Conservation (phyloP, 331 rosid species). For the Rhamnella rubrinervis region DNA sequence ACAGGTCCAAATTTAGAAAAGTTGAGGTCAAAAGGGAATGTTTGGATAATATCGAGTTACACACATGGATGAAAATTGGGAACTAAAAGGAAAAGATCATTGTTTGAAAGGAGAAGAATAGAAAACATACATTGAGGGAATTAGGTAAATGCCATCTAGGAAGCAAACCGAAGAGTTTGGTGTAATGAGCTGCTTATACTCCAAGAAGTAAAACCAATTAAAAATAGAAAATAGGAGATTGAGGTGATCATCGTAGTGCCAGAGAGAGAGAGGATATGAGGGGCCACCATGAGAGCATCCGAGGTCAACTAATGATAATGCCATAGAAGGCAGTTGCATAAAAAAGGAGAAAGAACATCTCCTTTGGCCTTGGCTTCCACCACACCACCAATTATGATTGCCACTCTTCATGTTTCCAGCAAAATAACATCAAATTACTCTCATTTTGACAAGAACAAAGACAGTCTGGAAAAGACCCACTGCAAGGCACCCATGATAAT, state of each 20-base stretch:
- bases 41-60: too few species aligned
- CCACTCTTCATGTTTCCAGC: too few species aligned
- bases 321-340: conserved; percentile 64
- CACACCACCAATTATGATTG: too few species aligned
- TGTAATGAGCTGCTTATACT: conserved; percentile 42
- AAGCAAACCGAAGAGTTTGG: conserved; percentile 59
- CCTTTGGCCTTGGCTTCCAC: conserved; percentile 15
- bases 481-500: too few species aligned
- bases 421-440: too few species aligned
- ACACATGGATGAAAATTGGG: too few species aligned
- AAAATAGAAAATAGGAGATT: not conserved
- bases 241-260: not conserved
- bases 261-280: not conserved
- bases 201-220: too few species aligned
- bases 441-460: too few species aligned
- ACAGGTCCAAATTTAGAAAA: too few species aligned
- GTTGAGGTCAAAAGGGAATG: too few species aligned
- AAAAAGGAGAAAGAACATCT: conserved; percentile 49
- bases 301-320: conserved; percentile 61
- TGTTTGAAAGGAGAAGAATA: not conserved
- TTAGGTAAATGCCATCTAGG: conserved; percentile 65
- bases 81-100: too few species aligned
- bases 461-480: too few species aligned
- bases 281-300: conserved; percentile 64
- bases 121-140: conserved; percentile 51